Evolutionary conservation across 2,329 filamentous ascomycete genomes (phyloP).

Genomic region (Epichloe scottii): DNA sequence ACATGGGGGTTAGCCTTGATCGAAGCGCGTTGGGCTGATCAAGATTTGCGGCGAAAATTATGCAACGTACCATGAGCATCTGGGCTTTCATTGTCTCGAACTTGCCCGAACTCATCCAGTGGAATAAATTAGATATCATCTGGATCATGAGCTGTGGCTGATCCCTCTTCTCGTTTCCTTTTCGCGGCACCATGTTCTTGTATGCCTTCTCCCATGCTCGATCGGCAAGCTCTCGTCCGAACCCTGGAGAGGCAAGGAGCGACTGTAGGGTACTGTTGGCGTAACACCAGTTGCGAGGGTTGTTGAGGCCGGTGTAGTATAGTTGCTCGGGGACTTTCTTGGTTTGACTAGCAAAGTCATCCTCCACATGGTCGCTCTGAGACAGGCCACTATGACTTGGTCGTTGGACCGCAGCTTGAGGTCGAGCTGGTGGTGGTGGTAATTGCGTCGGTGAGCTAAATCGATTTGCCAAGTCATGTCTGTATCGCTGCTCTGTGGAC

Average conservation of each 20-base stretch:
- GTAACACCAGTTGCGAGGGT: constrained; percentile 77
- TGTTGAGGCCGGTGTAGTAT: constrained; percentile 55
- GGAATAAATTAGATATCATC: constrained; percentile 45
- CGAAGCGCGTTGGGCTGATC: neutral
- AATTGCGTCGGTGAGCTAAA: constrained; percentile 34
- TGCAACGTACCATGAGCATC: constrained; percentile 42
- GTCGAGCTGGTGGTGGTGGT: constrained; percentile 48
- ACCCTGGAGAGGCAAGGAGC: constrained; percentile 57
- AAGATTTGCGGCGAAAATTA: neutral
- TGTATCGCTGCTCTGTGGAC: constrained; percentile 12
- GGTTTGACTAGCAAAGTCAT: constrained; percentile 22
- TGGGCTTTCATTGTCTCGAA: constrained; percentile 38
- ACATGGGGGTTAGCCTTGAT: neutral
- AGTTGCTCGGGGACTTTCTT: constrained; percentile 27
- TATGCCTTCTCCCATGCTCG: constrained; percentile 48
- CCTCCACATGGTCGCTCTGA: constrained; percentile 23
- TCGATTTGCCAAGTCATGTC: constrained; percentile 19
- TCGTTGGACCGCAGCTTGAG: constrained; percentile 54
- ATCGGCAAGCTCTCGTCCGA: constrained; percentile 53
- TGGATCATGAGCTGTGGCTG: constrained; percentile 47
- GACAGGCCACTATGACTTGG: constrained; percentile 70
- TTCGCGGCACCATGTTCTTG: constrained; percentile 47
- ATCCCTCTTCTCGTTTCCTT: constrained; percentile 39
- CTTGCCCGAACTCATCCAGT: constrained; percentile 41
- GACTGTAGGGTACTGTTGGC: constrained; percentile 86